These are phyloP conservation scores for Phytophthora pluvialis DNA, from an alignment of 352 stramenopile species.

Conservation along the genomic window DNA sequence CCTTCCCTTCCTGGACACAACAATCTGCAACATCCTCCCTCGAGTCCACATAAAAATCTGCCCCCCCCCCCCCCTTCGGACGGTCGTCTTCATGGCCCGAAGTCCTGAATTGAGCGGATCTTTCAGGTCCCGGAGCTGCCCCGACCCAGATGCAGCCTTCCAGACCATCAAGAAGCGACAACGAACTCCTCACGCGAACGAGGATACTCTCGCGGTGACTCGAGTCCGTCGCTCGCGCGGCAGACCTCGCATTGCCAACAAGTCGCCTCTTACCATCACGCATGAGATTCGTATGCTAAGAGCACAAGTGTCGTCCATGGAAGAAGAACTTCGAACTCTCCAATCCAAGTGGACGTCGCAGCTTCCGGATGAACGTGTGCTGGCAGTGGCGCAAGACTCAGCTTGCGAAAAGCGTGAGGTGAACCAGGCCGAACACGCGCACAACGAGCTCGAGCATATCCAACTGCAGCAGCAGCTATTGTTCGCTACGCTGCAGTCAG, in stretches of 20 bases:
- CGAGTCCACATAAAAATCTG: neutral
- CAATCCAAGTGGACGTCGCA: slow-evolving; percentile 15
- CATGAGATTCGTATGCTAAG: slow-evolving; percentile 27
- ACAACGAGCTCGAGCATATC: slow-evolving; percentile 20
- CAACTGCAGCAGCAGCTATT: slow-evolving; percentile 27
- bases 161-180: neutral
- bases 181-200: neutral
- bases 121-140: neutral
- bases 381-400: slow-evolving; percentile 10
- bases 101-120: neutral
- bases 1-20: neutral
- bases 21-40: neutral
- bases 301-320: slow-evolving; percentile 26
- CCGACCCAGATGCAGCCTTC: neutral
- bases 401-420: slow-evolving; percentile 18
- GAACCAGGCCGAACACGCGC: neutral
- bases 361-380: slow-evolving; percentile 10
- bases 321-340: slow-evolving; percentile 22
- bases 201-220: neutral
- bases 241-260: neutral
- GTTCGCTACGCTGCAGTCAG: slow-evolving; percentile 31
- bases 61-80: neutral
- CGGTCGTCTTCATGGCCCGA: neutral
- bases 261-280: neutral
- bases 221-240: neutral